Evolutionary conservation across 2,329 filamentous ascomycete genomes (phyloP).

Genomic region (Aspergillus ibericus): DNA sequence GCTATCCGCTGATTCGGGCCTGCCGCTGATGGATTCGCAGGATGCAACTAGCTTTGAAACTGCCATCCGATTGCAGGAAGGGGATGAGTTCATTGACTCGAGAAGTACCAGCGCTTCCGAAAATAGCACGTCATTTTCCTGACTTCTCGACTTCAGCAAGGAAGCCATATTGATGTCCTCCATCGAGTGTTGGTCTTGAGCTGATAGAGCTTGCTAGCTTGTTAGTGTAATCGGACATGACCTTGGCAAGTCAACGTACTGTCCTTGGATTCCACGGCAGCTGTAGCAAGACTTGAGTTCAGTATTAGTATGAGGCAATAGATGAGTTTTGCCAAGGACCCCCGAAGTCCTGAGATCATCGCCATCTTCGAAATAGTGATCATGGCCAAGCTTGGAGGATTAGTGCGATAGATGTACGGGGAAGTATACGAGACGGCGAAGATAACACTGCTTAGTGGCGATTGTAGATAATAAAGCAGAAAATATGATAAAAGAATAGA

Average conservation of each 20-base stretch:
- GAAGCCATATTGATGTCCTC: slow-evolving; percentile 29
- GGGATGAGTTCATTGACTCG: slow-evolving; percentile 45
- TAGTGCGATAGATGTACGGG: neutral
- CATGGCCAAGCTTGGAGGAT: neutral
- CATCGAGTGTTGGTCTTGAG: slow-evolving; percentile 6
- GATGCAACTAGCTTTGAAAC: slow-evolving; percentile 53
- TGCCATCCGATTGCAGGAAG: slow-evolving; percentile 56
- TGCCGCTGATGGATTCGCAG: slow-evolving; percentile 51
- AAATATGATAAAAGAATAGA: neutral
- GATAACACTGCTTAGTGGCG: neutral
- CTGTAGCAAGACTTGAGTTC: too few species aligned
- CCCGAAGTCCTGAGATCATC: neutral
- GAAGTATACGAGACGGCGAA: neutral
- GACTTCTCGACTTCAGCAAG: slow-evolving; percentile 24
- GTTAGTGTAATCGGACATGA: neutral
- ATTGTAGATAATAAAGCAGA: neutral
- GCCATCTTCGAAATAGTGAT: neutral
- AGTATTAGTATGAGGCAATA: neutral
- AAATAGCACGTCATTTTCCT: slow-evolving; percentile 38
- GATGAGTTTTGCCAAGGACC: neutral
- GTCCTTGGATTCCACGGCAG: neutral
- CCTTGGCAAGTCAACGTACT: slow-evolving; percentile 1
- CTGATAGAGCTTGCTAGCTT: slow-evolving; percentile 3
- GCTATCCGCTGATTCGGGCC: slow-evolving; percentile 23
- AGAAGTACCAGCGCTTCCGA: slow-evolving; percentile 46